These are phyloP conservation scores for Starmerella gropengiesseri DNA, from an alignment of 805 yeast species.

Conservation along the genomic window DNA sequence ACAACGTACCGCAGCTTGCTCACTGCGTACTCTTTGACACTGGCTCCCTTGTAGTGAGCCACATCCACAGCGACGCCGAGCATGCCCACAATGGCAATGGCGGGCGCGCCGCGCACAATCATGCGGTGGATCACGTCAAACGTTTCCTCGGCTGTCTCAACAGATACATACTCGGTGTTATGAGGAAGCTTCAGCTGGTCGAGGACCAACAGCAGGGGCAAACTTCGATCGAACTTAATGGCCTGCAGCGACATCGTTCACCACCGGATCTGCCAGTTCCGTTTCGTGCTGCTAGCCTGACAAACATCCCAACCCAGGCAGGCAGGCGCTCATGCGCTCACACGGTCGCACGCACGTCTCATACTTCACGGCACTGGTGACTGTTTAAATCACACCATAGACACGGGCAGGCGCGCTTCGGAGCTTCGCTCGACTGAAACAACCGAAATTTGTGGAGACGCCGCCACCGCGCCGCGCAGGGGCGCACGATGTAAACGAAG, in stretches of 20 bases:
- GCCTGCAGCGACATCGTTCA: slow-evolving; percentile 11
- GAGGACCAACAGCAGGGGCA: slow-evolving; percentile 44
- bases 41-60: slow-evolving; percentile 27
- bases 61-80: slow-evolving; percentile 72
- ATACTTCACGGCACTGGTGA: no score
- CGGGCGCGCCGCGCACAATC: slow-evolving; percentile 98
- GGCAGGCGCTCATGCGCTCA: no score
- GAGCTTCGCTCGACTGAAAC: no score
- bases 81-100: slow-evolving; percentile 91
- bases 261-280: no score
- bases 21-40: slow-evolving; percentile 25
- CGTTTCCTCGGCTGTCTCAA: slow-evolving; percentile 61
- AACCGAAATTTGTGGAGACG: no score
- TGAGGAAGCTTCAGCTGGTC: slow-evolving; percentile 82
- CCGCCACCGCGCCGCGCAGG: no score
- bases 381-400: no score
- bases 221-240: slow-evolving; percentile 20
- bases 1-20: slow-evolving; percentile 53
- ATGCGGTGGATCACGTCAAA: slow-evolving; percentile 71
- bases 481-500: no score
- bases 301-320: no score
- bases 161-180: slow-evolving; percentile 53
- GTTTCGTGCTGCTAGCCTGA: no score
- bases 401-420: no score
- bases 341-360: no score